Conservation (phyloP, 306 rosid species). For the Aeschynomene evenia region DNA sequence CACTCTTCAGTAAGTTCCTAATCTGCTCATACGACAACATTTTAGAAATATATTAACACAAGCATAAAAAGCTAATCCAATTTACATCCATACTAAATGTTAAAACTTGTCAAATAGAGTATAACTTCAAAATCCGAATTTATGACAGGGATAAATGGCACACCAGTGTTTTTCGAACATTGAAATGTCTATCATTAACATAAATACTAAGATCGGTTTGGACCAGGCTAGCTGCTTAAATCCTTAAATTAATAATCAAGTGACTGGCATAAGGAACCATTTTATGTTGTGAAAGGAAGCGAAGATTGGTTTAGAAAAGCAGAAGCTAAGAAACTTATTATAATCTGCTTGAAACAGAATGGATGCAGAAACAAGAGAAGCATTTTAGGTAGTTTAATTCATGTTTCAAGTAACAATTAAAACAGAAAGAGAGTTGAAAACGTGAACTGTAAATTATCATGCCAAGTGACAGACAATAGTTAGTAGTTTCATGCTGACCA, state of each 20-base stretch:
- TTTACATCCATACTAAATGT: background rate
- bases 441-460: background rate
- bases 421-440: background rate
- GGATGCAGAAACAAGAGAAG: background rate
- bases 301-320: background rate
- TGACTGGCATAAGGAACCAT: background rate
- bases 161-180: background rate
- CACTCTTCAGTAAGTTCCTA: background rate
- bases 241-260: background rate
- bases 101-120: constrained; percentile 8
- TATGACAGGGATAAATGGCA: background rate
- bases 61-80: background rate
- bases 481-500: background rate
- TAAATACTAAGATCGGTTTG: background rate
- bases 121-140: background rate
- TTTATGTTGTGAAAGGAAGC: background rate
- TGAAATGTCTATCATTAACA: background rate
- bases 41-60: constrained; percentile 10
- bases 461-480: constrained; percentile 6
- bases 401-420: background rate
- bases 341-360: background rate
- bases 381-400: background rate
- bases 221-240: background rate
- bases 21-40: background rate
- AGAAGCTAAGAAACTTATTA: background rate